Evolutionary conservation across 345 rosid species (phyloP), one percentile per base, ranked within the genome.

Genomic region (Eutrema japonicum): DNA sequence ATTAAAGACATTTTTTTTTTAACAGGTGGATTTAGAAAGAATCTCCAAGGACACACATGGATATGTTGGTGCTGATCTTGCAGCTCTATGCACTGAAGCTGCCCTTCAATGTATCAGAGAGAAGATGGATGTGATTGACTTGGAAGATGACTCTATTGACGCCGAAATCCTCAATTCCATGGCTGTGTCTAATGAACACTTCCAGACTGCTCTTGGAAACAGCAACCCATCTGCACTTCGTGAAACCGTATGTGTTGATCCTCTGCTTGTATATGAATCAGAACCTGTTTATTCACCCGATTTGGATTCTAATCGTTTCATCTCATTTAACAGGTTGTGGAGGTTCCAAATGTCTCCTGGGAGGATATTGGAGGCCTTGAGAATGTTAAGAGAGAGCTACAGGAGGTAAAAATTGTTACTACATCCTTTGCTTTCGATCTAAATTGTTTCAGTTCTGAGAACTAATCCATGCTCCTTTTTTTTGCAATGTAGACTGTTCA

Each of bases 81-180:
- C 97, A 29, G 98, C 98, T 38, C 83, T 94, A 4, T 94, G 98
- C 71, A 91, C 98, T 13, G 98, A 94, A 79, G 92, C 97, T 77
- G 98, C 97, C 14, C 94, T 94, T 74, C 98, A 94, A 75, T 94
- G 98, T 84, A 94, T 94, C 59, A 83, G 98, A 73, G 98, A 93
- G 83, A 93, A 91, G 84, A 93, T 93, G 97, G 97, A 91, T 68
- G 97, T 91, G 65, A 94, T 91, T 74, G 98, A 91, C 82, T 83
- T 94, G 79, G 97, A 94, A 87, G 98, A 94, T 78, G 98, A 94
- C 47, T 42, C 95, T 3, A 94, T 94, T 61, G 97, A 91, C 63
- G 98, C 98, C 5, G 98, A 89, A 72, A 83, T 94, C 45, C 95
- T 91, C 12, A 94, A 88, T 67, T 94, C 98, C 4, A 89, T 94